Evolutionary conservation across 768 basidiomycete genomes (phyloP).

Genomic region (Mycena chlorophos): DNA sequence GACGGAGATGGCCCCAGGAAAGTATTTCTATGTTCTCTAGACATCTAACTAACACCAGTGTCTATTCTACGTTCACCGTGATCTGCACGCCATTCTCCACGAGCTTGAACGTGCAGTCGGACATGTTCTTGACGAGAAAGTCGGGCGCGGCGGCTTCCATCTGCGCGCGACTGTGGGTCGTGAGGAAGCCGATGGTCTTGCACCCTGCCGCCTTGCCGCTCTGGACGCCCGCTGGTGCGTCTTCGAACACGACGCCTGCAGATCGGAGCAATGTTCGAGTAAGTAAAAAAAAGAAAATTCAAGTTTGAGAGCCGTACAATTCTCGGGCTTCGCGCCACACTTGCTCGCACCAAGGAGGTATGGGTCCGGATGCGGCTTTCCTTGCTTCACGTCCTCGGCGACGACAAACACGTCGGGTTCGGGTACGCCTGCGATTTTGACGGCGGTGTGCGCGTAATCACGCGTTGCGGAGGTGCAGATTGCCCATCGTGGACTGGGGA

Average conservation of each 20-base stretch:
- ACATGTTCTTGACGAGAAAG: slow-evolving; percentile 72
- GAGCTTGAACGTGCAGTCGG: slow-evolving; percentile 40
- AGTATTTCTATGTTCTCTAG: too few species aligned
- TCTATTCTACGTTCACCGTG: slow-evolving; percentile 36
- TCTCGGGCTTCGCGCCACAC: slow-evolving; percentile 61
- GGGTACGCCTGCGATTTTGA: slow-evolving; percentile 65
- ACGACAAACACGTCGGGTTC: slow-evolving; percentile 73
- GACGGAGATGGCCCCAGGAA: too few species aligned
- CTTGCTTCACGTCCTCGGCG: slow-evolving; percentile 78
- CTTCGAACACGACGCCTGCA: slow-evolving; percentile 90
- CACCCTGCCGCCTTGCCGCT: slow-evolving; percentile 83
- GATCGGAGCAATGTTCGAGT: not conserved
- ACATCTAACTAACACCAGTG: too few species aligned
- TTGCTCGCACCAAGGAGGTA: slow-evolving; percentile 83
- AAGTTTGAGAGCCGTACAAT: slow-evolving; percentile 52
- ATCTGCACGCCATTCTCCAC: slow-evolving; percentile 47
- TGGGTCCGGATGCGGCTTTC: slow-evolving; percentile 88
- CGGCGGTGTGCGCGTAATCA: slow-evolving; percentile 70
- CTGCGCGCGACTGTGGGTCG: slow-evolving; percentile 71
- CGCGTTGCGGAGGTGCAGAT: slow-evolving; percentile 87
- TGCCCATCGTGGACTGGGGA: slow-evolving; percentile 73
- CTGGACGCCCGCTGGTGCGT: slow-evolving; percentile 82
- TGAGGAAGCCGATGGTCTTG: slow-evolving; percentile 80
- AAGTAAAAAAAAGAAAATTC: slow-evolving; percentile 5
- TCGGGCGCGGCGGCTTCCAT: slow-evolving; percentile 64